Evolutionary conservation across 352 stramenopile genomes (phyloP), one percentile per base, ranked within the genome.

Genomic region (Phytophthora pluvialis): DNA sequence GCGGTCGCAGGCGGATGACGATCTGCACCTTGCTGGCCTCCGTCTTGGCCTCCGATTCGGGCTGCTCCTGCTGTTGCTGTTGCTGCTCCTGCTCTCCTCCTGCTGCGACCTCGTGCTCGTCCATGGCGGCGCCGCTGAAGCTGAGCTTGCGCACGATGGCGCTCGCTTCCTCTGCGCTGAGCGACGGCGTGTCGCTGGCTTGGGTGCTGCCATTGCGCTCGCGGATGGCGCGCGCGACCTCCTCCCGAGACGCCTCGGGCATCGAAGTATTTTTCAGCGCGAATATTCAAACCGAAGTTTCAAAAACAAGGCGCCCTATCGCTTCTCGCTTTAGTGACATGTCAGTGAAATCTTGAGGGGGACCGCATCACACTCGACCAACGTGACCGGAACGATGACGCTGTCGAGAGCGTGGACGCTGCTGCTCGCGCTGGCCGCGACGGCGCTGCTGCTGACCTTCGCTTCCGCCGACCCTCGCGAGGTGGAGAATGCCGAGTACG

Each of bases 1-100:
- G 69, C 40, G 83, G 83, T 10, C 83, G 76, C n/a, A 92, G 75
- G 44, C 83, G 83, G 50, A 91, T 91, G 40, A 87, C 79, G 42
- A 90, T 86, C 70, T 91, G 70, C 25, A 84, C 73, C 11, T 74
- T 67, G 11, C 59, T 46, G 11, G 29, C 36, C 13, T 53, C 35
- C 36, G 50, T 65, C 56, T 64, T 40, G n/a, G 11, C 13, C 1
- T 47, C 35, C 8, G 46, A 67, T 44, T 64, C 70, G 11, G 21
- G 11, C 29, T 56, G 11, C 31, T 51, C 15, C 32, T 60, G 71
- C 50, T 66, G 69, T 60, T 40, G 28, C 16, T 54, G n/a, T 32
- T 55, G 13, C 63, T 48, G 36, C 33, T 62, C 36, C 3, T 57
- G 7, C 18, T 46, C 38, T 43, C 7, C 1, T 13, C 4, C 28